Percentiles rank a stretch among this genome's conserved stretches.
Evolutionary conservation across 495 filamentous ascomycete genomes (phyloP).

Genomic region (Talaromyces liani): DNA sequence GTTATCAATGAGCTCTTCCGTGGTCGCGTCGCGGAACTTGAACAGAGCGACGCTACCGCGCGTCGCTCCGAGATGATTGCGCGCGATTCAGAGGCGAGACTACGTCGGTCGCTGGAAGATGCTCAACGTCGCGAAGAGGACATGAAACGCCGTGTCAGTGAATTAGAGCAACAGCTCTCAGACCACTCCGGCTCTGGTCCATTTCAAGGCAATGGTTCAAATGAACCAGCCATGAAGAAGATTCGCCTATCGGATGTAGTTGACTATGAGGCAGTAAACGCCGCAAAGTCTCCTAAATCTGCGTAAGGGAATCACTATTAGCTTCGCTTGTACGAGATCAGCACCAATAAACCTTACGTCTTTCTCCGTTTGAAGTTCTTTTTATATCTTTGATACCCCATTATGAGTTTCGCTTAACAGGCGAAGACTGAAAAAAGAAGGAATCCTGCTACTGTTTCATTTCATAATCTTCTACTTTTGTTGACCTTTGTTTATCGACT

Average conservation of each 20-base stretch:
- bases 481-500: neutral
- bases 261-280: slow-evolving; percentile 31
- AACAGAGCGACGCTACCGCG: slow-evolving; percentile 65
- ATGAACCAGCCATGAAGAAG: slow-evolving; percentile 40
- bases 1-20: slow-evolving; percentile 92
- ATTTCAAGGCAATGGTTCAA: slow-evolving; percentile 20
- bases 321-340: neutral
- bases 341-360: neutral
- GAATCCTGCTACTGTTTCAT: neutral
- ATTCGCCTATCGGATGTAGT: slow-evolving; percentile 37
- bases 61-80: slow-evolving; percentile 51
- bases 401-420: slow-evolving; percentile 4
- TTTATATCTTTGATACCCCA: slow-evolving; percentile 10
- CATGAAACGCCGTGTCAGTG: slow-evolving; percentile 72
- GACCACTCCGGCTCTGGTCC: slow-evolving; percentile 22
- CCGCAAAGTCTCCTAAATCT: slow-evolving; percentile 26
- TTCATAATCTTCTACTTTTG: slow-evolving; percentile 1
- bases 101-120: slow-evolving; percentile 66
- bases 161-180: slow-evolving; percentile 60
- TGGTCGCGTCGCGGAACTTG: slow-evolving; percentile 79
- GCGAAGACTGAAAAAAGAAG: slow-evolving; percentile 6
- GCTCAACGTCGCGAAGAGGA: slow-evolving; percentile 70
- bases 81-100: slow-evolving; percentile 50
- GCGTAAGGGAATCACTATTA: neutral
- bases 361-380: neutral